A percentile compares a stretch with the other conserved stretches of the same genome.
Evolutionary conservation across 2,329 filamentous ascomycete species (phyloP).

Genomic region (Neofusicoccum parvum): DNA sequence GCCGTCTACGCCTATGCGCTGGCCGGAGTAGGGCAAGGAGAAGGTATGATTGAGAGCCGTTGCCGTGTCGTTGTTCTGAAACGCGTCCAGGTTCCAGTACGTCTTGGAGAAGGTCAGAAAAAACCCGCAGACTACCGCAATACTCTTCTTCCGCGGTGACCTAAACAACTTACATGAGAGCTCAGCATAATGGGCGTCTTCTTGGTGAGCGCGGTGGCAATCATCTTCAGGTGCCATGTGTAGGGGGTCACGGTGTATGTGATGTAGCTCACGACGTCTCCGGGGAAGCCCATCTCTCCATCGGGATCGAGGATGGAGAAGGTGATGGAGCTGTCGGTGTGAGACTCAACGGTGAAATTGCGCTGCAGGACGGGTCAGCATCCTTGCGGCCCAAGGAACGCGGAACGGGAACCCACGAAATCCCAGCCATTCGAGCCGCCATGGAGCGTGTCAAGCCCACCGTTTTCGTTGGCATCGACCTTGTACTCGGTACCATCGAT

Average conservation of each 20-base stretch:
- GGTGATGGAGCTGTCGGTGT: constrained; percentile 69
- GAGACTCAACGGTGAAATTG: constrained; percentile 74
- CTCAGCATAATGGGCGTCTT: constrained; percentile 83
- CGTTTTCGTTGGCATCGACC: constrained; percentile 61
- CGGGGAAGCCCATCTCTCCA: constrained; percentile 76
- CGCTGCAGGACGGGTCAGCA: constrained; percentile 43
- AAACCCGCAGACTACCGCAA: neutral
- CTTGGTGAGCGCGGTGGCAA: constrained; percentile 69
- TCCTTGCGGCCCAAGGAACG: neutral
- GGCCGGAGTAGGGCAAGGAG: constrained; percentile 71
- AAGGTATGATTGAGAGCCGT: constrained; percentile 71
- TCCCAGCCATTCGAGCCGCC: constrained; percentile 75
- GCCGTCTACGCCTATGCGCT: constrained; percentile 66
- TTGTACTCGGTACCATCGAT: constrained; percentile 66
- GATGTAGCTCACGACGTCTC: constrained; percentile 72
- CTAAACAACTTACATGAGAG: constrained; percentile 58
- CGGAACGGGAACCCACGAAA: constrained; percentile 42
- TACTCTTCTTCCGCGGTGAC: neutral
- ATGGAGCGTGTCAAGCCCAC: constrained; percentile 65
- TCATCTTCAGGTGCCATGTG: constrained; percentile 74
- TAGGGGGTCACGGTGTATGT: constrained; percentile 70
- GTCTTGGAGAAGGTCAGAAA: constrained; percentile 47
- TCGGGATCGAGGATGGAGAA: constrained; percentile 74
- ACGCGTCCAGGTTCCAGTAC: constrained; percentile 85
- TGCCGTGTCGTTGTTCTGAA: constrained; percentile 70